Conservation (phyloP, 2,329 filamentous ascomycete genomes). For the Cadophora sp. region DNA sequence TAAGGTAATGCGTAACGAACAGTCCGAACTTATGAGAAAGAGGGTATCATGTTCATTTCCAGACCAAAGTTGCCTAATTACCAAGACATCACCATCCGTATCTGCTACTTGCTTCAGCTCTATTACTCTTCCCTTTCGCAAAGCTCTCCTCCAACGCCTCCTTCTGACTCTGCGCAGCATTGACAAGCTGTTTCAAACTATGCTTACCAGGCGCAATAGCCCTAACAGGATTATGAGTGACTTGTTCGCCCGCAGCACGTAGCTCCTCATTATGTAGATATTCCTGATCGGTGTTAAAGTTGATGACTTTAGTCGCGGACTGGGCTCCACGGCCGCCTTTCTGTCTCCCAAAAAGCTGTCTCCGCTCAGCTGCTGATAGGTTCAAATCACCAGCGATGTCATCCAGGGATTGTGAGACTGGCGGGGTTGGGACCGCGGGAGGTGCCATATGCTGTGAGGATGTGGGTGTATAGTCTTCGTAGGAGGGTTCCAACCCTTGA, state of each 20-base stretch:
- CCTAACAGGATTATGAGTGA: conserved; percentile 82
- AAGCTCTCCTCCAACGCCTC: conserved; percentile 94
- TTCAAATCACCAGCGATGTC: conserved; percentile 79
- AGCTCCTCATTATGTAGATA: conserved; percentile 85
- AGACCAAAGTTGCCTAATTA: background rate
- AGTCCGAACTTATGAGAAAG: no score
- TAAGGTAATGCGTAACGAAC: no score
- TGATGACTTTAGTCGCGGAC: conserved; percentile 71
- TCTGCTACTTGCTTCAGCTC: conserved; percentile 78
- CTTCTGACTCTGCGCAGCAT: conserved; percentile 79
- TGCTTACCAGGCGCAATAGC: conserved; percentile 88
- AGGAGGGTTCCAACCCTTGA: conserved; percentile 34
- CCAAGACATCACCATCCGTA: conserved; percentile 74
- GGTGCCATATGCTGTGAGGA: conserved; percentile 34
- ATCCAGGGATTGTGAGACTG: conserved; percentile 62
- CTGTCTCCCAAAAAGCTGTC: conserved; percentile 84
- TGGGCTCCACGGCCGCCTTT: conserved; percentile 47
- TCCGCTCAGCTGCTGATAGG: conserved; percentile 75
- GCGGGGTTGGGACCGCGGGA: conserved; percentile 37
- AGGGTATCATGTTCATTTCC: conserved; percentile 1
- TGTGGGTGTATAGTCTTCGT: conserved; percentile 42
- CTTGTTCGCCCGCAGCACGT: conserved; percentile 70
- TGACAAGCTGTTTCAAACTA: conserved; percentile 85
- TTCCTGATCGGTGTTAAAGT: conserved; percentile 88
- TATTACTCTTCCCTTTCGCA: conserved; percentile 78